Percentiles rank a stretch among this genome's conserved stretches.
These are phyloP conservation scores for Crepidotus variabilis DNA, from an alignment of 768 basidiomycete species.

Conservation along the genomic window DNA sequence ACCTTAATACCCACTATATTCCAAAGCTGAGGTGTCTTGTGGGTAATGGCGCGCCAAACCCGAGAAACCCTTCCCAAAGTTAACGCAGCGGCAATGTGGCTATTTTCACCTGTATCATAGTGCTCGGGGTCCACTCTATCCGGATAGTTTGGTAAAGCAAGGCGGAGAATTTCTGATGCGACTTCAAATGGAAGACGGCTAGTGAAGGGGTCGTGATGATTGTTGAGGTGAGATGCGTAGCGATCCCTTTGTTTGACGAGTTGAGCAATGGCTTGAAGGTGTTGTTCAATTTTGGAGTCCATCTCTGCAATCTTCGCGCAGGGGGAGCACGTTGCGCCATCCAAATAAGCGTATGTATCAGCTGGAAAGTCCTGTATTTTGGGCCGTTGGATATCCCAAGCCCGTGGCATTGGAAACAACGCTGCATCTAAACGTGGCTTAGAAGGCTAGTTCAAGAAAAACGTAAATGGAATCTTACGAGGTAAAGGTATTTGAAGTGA, in stretches of 20 bases:
- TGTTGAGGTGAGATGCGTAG: background rate
- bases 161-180: slow-evolving; percentile 4
- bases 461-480: no score
- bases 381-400: no score
- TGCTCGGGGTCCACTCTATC: background rate
- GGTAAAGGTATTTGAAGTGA: no score
- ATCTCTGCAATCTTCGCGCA: background rate
- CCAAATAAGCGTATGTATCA: no score
- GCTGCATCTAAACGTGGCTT: no score
- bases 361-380: no score
- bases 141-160: background rate
- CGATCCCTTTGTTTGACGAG: background rate
- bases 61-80: slow-evolving; percentile 6
- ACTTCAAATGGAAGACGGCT: slow-evolving; percentile 7
- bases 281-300: background rate
- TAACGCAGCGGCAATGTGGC: background rate
- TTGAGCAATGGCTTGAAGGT: background rate
- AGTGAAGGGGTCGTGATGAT: slow-evolving; percentile 3
- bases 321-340: no score
- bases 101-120: background rate
- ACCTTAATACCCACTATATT: background rate
- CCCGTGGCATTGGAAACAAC: no score
- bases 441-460: no score
- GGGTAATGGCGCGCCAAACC: slow-evolving; percentile 7
- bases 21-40: slow-evolving; percentile 8